Evolutionary conservation across 352 stramenopile species (phyloP).

Genomic region (Phytopythium cucurbitacearum): DNA sequence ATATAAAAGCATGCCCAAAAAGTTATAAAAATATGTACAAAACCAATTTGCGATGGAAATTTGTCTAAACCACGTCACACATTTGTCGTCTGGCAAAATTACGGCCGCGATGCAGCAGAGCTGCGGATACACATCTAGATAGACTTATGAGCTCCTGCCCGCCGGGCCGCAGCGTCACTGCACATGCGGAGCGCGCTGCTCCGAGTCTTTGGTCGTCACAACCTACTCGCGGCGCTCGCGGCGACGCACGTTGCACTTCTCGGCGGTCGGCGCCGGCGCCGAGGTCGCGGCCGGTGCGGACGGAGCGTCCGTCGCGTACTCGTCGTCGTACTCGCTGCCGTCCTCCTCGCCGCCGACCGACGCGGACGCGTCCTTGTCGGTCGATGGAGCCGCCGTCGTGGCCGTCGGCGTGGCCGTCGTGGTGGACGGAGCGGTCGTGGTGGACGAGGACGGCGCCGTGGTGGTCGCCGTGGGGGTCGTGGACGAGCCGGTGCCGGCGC

Average conservation of each 20-base stretch:
- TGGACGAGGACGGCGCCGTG: slow-evolving; percentile 1
- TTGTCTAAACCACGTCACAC: too few species aligned
- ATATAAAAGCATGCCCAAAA: too few species aligned
- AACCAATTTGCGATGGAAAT: too few species aligned
- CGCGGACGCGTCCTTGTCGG: slow-evolving; percentile 7
- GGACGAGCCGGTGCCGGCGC: slow-evolving; percentile 6
- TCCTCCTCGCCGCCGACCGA: slow-evolving; percentile 13
- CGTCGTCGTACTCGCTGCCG: not conserved
- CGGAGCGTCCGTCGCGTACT: too few species aligned
- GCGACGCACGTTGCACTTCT: slow-evolving; percentile 13
- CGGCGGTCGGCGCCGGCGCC: not conserved
- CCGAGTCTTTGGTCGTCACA: too few species aligned
- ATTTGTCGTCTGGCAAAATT: too few species aligned
- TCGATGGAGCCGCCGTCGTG: not conserved
- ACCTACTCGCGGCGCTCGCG: slow-evolving; percentile 17
- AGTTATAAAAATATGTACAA: too few species aligned
- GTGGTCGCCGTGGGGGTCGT: slow-evolving; percentile 6
- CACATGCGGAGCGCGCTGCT: too few species aligned
- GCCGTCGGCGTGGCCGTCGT: slow-evolving; percentile 5
- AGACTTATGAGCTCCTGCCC: too few species aligned
- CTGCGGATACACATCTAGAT: too few species aligned
- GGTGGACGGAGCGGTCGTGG: slow-evolving; percentile 6
- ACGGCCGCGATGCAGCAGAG: too few species aligned
- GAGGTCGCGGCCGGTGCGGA: not conserved
- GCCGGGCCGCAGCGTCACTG: too few species aligned